These are phyloP conservation scores for Aspergillus sp. DNA, from an alignment of 2,329 filamentous ascomycete species.

Conservation along the genomic window DNA sequence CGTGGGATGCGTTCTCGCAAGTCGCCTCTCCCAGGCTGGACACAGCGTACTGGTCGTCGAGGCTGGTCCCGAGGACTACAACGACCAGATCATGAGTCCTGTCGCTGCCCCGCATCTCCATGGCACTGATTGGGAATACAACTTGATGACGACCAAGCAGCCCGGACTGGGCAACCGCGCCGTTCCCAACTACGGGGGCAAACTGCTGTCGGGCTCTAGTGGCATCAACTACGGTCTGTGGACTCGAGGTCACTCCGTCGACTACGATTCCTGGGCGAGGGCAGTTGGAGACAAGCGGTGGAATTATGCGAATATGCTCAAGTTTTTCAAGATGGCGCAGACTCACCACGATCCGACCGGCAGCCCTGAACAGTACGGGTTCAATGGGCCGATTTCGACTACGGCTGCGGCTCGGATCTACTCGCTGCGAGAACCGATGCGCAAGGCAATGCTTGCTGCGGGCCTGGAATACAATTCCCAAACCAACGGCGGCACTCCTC, in stretches of 20 bases:
- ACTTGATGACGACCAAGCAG: conserved; percentile 31
- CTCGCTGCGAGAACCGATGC: conserved; percentile 9
- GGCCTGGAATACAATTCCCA: conserved; percentile 2
- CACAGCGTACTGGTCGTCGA: conserved; percentile 31
- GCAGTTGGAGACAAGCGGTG: conserved; percentile 24
- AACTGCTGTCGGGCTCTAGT: conserved; percentile 27
- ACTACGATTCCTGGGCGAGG: conserved; percentile 30
- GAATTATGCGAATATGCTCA: conserved; percentile 28
- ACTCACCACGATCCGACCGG: conserved; percentile 25
- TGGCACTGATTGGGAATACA: conserved; percentile 30
- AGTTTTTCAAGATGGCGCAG: conserved; percentile 28
- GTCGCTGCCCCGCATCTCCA: conserved; percentile 18
- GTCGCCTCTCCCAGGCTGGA: conserved; percentile 16
- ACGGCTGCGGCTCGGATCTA: conserved; percentile 10
- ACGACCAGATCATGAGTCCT: conserved; percentile 1
- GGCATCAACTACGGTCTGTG: conserved; percentile 30
- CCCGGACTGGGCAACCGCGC: conserved; percentile 23
- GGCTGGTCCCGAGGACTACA: conserved; percentile 26
- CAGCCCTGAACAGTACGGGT: conserved; percentile 23
- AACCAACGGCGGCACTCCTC: conserved; percentile 11
- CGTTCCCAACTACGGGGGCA: conserved; percentile 30
- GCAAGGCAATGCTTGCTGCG: conserved; percentile 4
- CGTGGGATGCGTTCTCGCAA: conserved; percentile 29
- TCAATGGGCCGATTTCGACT: conserved; percentile 23
- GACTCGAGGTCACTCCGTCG: conserved; percentile 20